Conservation (phyloP, 2,329 filamentous ascomycete species). For the Trichoderma semiorbis region DNA sequence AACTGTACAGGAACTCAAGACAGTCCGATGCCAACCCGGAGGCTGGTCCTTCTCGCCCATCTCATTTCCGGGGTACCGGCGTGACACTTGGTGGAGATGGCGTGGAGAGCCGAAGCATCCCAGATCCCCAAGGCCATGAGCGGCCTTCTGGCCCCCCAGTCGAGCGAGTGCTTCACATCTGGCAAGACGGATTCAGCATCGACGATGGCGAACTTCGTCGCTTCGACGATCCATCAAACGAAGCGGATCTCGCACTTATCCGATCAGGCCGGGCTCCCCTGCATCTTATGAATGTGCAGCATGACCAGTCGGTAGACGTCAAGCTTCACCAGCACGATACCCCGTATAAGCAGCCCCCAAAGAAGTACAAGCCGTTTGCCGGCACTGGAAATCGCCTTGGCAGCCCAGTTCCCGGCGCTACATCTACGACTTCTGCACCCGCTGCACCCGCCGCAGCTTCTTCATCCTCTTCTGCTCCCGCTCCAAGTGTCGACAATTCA, state of each 20-base stretch:
- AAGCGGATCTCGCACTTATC: slow-evolving; percentile 70
- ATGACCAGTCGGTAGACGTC: slow-evolving; percentile 73
- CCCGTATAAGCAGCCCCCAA: slow-evolving; percentile 65
- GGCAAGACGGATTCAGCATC: slow-evolving; percentile 81
- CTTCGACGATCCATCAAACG: slow-evolving; percentile 75
- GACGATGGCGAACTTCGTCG: slow-evolving; percentile 75
- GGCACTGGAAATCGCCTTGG: slow-evolving; percentile 72
- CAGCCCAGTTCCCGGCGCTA: slow-evolving; percentile 67
- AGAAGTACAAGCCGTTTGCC: slow-evolving; percentile 71
- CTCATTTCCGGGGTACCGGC: slow-evolving; percentile 66
- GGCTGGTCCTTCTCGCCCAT: slow-evolving; percentile 47
- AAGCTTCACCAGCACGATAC: slow-evolving; percentile 75
- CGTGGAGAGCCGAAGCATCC: slow-evolving; percentile 63
- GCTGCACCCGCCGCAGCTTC: slow-evolving; percentile 39
- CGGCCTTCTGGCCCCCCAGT: slow-evolving; percentile 45
- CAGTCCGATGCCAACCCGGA: slow-evolving; percentile 50
- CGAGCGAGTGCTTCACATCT: slow-evolving; percentile 71
- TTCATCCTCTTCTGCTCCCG: slow-evolving; percentile 29
- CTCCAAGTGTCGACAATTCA: slow-evolving; percentile 54
- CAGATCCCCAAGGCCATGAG: slow-evolving; percentile 50
- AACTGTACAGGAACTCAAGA: slow-evolving; percentile 53
- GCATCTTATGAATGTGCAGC: slow-evolving; percentile 72
- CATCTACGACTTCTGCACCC: slow-evolving; percentile 21
- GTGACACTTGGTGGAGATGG: slow-evolving; percentile 78
- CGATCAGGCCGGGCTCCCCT: slow-evolving; percentile 72